These are phyloP conservation scores for Penicillium occitanis DNA, from an alignment of 2,329 filamentous ascomycete species.

Conservation along the genomic window DNA sequence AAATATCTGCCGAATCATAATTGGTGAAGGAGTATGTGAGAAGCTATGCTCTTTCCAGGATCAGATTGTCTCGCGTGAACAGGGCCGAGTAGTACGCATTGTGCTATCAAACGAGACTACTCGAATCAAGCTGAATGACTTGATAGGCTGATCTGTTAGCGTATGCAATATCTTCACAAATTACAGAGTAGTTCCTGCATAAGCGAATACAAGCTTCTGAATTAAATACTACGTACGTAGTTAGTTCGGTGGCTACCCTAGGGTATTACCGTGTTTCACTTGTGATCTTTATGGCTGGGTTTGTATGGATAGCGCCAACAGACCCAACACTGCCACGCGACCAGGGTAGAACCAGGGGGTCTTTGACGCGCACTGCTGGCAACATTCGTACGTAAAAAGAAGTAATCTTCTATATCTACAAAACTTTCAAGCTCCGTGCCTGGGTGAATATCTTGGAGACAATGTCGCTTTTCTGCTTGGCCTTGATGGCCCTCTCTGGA, in stretches of 20 bases:
- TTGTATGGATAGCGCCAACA: too few species aligned
- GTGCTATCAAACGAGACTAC: too few species aligned
- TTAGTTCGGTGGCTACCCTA: not conserved
- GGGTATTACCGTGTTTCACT: too few species aligned
- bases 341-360: not conserved
- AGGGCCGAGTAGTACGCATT: too few species aligned
- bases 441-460: not conserved
- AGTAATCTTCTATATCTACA: too few species aligned
- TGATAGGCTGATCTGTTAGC: not conserved
- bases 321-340: too few species aligned
- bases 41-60: too few species aligned
- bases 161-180: not conserved
- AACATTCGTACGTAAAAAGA: not conserved
- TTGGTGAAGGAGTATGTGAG: too few species aligned
- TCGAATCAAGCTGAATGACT: not conserved
- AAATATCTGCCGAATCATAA: not conserved
- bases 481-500: not conserved
- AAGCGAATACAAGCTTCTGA: not conserved
- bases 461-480: not conserved
- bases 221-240: not conserved
- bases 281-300: too few species aligned
- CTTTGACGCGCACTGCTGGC: not conserved
- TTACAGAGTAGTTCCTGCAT: not conserved
- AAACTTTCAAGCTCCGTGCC: not conserved
- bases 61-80: too few species aligned